Conservation (phyloP, 192 early-diverging fungal genomes). For the Geosiphon pyriformis region DNA sequence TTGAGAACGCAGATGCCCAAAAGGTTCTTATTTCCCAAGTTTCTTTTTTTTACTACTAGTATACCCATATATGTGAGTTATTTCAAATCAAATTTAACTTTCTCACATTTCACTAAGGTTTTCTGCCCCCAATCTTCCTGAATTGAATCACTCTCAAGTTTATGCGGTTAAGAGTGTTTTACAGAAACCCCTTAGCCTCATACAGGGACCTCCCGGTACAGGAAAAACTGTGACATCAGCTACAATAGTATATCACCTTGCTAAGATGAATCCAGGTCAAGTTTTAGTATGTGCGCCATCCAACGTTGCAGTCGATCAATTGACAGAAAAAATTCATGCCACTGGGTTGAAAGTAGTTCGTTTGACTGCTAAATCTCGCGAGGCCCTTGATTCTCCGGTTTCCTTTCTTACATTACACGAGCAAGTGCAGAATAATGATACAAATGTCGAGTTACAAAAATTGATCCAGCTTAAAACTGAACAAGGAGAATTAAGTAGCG, state of each 20-base stretch:
- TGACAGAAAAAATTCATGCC: slow-evolving; percentile 93
- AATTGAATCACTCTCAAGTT: slow-evolving; percentile 95
- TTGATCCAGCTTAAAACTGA: slow-evolving; percentile 81
- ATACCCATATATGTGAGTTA: no score
- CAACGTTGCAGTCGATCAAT: slow-evolving; percentile 98
- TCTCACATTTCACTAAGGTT: no score
- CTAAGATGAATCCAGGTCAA: slow-evolving; percentile 81
- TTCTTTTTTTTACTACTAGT: no score
- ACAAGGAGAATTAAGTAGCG: slow-evolving; percentile 84
- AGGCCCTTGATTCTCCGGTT: slow-evolving; percentile 91
- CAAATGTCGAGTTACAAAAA: slow-evolving; percentile 90
- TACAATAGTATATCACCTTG: slow-evolving; percentile 95
- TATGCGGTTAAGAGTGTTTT: slow-evolving; percentile 90
- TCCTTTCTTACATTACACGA: slow-evolving; percentile 94
- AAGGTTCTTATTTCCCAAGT: slow-evolving; percentile 36
- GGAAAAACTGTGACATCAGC: slow-evolving; percentile 99
- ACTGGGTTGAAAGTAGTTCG: slow-evolving; percentile 95
- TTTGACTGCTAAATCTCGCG: slow-evolving; percentile 87
- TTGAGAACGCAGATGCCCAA: slow-evolving; percentile 78
- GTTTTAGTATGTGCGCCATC: slow-evolving; percentile 98
- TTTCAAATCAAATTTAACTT: no score
- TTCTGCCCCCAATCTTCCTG: slow-evolving; percentile 88
- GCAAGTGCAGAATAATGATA: slow-evolving; percentile 93
- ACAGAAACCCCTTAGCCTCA: slow-evolving; percentile 87
- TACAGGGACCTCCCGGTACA: slow-evolving; percentile 95